Evolutionary conservation across 2,329 filamentous ascomycete species (phyloP).

Genomic region (Didymella lethalis): DNA sequence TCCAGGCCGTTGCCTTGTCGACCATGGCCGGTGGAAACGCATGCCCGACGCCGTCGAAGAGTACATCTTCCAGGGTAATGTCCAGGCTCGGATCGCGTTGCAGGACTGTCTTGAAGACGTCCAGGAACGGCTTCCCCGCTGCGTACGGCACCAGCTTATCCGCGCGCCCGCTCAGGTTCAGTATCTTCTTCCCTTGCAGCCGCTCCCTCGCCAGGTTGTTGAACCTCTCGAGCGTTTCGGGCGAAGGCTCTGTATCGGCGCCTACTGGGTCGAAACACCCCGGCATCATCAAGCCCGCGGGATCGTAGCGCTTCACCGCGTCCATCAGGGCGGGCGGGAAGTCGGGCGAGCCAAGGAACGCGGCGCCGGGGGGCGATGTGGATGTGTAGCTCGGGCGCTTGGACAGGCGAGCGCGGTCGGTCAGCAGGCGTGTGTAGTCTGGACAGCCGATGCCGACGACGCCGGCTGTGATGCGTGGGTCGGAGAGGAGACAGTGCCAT

Average conservation of each 20-base stretch:
- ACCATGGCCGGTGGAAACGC: slow-evolving; percentile 74
- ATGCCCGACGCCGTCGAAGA: slow-evolving; percentile 75
- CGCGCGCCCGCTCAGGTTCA: slow-evolving; percentile 64
- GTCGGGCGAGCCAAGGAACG: slow-evolving; percentile 78
- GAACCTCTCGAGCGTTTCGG: slow-evolving; percentile 47
- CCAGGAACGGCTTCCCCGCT: slow-evolving; percentile 66
- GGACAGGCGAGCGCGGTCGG: slow-evolving; percentile 76
- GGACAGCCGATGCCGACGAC: slow-evolving; percentile 88
- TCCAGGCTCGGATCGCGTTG: slow-evolving; percentile 55
- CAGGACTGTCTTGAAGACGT: slow-evolving; percentile 68
- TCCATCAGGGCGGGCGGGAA: slow-evolving; percentile 75
- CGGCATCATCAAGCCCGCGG: slow-evolving; percentile 73
- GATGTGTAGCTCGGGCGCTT: slow-evolving; percentile 69
- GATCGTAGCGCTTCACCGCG: slow-evolving; percentile 72
- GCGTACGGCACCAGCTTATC: slow-evolving; percentile 78
- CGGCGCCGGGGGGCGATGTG: slow-evolving; percentile 62
- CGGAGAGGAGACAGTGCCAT: slow-evolving; percentile 83
- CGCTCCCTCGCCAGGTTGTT: slow-evolving; percentile 53
- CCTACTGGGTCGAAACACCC: slow-evolving; percentile 33
- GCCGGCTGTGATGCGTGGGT: slow-evolving; percentile 78
- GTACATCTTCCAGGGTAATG: slow-evolving; percentile 68
- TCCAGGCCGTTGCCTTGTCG: slow-evolving; percentile 69
- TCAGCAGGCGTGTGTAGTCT: slow-evolving; percentile 83
- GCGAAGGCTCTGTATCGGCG: slow-evolving; percentile 39
- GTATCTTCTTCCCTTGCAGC: slow-evolving; percentile 52